phyloP scores from a whole-genome alignment of 345 rosid species.

The Schrenkiella parvula region DNA sequence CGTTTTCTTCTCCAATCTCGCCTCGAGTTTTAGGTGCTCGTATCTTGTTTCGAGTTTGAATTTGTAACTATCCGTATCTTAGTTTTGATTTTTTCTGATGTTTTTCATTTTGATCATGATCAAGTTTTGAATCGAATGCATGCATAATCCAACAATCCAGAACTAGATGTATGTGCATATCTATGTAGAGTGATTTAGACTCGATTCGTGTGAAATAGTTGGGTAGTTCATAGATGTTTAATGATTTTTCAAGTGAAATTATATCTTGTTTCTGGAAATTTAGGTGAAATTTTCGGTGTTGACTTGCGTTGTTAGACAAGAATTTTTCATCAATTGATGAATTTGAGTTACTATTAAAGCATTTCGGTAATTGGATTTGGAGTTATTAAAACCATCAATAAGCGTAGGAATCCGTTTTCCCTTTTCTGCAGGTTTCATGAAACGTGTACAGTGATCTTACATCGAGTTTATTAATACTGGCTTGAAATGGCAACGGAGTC shows the following conservation, averaged over 20 bases:
- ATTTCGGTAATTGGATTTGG: not conserved
- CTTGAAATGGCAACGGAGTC: constrained; percentile 39
- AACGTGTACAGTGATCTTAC: not conserved
- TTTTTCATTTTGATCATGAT: not conserved
- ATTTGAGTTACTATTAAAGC: not conserved
- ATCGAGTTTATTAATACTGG: constrained; percentile 4
- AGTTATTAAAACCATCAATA: not conserved
- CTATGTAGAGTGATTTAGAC: not conserved
- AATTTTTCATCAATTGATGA: constrained; percentile 4
- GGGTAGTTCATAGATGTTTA: not conserved
- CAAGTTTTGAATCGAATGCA: constrained; percentile 7
- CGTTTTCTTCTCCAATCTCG: constrained; percentile 4
- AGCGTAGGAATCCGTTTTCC: not conserved
- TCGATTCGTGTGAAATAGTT: not conserved
- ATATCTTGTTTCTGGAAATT: not conserved
- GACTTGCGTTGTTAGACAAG: not conserved
- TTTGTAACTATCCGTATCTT: not conserved
- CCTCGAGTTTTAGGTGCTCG: not conserved
- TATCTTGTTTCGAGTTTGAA: not conserved
- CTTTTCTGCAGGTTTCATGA: constrained; percentile 12
- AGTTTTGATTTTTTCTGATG: not conserved
- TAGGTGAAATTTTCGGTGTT: not conserved
- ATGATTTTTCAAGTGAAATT: not conserved
- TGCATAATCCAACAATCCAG: constrained; percentile 12
- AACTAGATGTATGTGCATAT: not conserved